Evolutionary conservation across 2,329 filamentous ascomycete genomes (phyloP).

Genomic region (Colletotrichum liriopes): DNA sequence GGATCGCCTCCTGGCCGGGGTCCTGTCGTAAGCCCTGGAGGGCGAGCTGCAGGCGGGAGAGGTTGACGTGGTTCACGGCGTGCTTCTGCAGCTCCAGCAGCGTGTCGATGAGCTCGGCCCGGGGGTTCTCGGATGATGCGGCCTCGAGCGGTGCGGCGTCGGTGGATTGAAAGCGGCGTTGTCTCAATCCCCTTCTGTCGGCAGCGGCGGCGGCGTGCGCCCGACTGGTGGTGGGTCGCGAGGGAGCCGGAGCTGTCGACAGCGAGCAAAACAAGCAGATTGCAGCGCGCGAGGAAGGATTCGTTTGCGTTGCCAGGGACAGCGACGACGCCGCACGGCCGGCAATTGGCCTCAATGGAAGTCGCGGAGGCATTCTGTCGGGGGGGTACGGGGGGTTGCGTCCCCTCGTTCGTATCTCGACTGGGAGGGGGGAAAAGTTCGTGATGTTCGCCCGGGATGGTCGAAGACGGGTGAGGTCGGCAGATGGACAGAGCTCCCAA

Average conservation of each 20-base stretch:
- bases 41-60: constrained; percentile 81
- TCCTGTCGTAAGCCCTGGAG: constrained; percentile 74
- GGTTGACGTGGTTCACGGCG: constrained; percentile 74
- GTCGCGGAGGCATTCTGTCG: constrained; percentile 49
- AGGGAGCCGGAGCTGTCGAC: constrained; percentile 19
- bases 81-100: constrained; percentile 74
- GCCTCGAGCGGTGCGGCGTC: constrained; percentile 25
- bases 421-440: background rate
- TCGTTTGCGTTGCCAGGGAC: constrained; percentile 31
- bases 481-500: constrained; percentile 38
- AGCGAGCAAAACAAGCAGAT: constrained; percentile 45
- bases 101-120: constrained; percentile 71
- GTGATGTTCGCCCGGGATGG: constrained; percentile 5
- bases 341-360: constrained; percentile 49
- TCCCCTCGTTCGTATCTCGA: background rate
- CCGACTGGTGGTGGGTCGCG: constrained; percentile 3
- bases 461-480: constrained; percentile 25
- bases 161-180: constrained; percentile 36
- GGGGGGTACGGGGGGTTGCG: background rate
- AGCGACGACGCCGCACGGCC: constrained; percentile 40
- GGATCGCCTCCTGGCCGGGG: constrained; percentile 70
- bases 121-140: constrained; percentile 49
- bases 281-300: constrained; percentile 28
- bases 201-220: background rate
- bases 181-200: background rate